These are phyloP conservation scores for Marasmius fiardii DNA, from an alignment of 1,284 basidiomycete genomes.

Conservation along the genomic window DNA sequence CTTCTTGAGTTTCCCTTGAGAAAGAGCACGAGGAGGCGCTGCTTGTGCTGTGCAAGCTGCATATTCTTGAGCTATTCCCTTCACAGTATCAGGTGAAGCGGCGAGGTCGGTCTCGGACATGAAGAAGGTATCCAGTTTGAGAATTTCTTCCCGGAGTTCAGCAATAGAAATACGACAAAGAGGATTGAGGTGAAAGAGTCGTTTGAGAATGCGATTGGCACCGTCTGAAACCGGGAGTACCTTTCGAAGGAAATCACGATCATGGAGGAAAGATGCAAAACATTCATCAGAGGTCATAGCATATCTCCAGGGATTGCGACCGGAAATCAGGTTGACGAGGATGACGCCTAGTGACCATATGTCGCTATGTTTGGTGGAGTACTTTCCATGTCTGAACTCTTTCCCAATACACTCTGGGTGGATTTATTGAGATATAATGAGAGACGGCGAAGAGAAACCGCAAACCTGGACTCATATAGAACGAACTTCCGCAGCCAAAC, in stretches of 20 bases:
- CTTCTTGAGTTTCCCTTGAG: background rate
- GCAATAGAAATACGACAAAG: constrained; percentile 55
- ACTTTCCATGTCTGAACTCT: constrained; percentile 42
- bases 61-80: constrained; percentile 15
- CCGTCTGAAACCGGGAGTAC: constrained; percentile 69
- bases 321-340: constrained; percentile 84
- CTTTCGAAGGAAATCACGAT: constrained; percentile 66
- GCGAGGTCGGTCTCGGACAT: constrained; percentile 52
- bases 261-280: constrained; percentile 65
- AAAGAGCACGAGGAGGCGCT: background rate
- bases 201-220: constrained; percentile 53
- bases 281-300: constrained; percentile 72
- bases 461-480: constrained; percentile 41
- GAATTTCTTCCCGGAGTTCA: constrained; percentile 58
- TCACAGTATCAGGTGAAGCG: constrained; percentile 27
- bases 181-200: constrained; percentile 56
- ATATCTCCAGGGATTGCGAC: constrained; percentile 85
- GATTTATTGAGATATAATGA: constrained; percentile 11
- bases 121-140: constrained; percentile 64
- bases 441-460: background rate
- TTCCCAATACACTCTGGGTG: constrained; percentile 70
- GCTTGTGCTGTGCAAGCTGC: constrained; percentile 8
- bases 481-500: constrained; percentile 78
- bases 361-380: constrained; percentile 77
- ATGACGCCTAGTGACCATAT: constrained; percentile 91